Base-by-base conservation (phyloP, 225 moss, liverwort and hornwort species). In the Physcomitrellopsis africana region DNA sequence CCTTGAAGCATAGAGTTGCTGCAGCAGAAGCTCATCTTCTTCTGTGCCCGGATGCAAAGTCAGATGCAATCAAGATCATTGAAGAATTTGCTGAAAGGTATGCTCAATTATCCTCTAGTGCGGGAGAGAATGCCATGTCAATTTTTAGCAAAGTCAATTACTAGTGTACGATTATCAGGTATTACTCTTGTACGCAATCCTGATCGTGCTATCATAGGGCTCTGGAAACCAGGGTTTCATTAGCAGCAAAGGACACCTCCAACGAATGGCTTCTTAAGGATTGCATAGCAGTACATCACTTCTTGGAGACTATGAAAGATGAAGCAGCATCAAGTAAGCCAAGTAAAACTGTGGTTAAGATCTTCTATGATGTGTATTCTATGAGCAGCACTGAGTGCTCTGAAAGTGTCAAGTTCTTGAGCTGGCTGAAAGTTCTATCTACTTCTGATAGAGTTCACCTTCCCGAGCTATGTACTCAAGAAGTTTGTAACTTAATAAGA, bases 1-100 rank as follows among this genome's bases (percentile, higher is more conserved):
- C 92, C 65, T 78, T 94, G 81, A 81, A 81, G 82, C 92, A 89
- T 75, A 91, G 92, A 73, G 94, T 86, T 64, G 89, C 90, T 51
- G 92, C 89, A 44, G 92, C 92, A 52, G 92, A 94, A 79, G 81
- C 84, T 70, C 72, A 73, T 51, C 81, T 82, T 29, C 87, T 92
- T 60, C 87, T 94, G 22, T 90, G 82, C 47, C 90, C 94, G 15
- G 87, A 86, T 12, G 84, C 86, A 0, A 92, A 89, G 67, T 60
- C 76, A 16, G 83, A 87, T 65, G 89, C 89, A 45, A 64, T 92
- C 37, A 85, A 89, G 80, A 88, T 91, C 20, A 88, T 92, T 51
- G 90, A 92, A 68, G 89, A 90, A 54, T 90, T 90, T 42, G 29
- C 60, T n/a, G 64, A 83, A 45, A 67, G 79, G 79, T 73, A 41